Base-by-base conservation (phyloP, 2,329 filamentous ascomycete genomes). In the Trichoderma cornu-damae region DNA sequence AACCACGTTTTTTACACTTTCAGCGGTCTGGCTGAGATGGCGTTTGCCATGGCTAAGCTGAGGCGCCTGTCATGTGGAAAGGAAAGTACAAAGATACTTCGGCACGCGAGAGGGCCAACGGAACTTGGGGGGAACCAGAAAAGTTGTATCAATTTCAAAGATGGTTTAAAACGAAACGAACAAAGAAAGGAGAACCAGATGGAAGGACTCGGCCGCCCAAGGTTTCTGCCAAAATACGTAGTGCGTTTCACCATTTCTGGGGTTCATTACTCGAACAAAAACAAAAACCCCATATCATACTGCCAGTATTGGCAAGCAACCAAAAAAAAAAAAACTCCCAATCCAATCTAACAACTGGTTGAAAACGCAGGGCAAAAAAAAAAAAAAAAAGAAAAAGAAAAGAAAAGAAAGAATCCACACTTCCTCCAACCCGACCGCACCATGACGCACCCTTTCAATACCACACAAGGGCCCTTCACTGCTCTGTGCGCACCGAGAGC, bases 191-290 rank as follows among this genome's bases (percentile, higher is more conserved):
- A 30, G 35, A 24, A 28, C n/a, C n/a, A n/a, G n/a, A n/a, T n/a
- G n/a, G n/a, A n/a, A n/a, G n/a, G n/a, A n/a, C n/a, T 51, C 22
- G 35, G 22, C 37, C 22, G 50, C 18, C 30, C 28, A 30, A 44
- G 24, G 54, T 16, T 56, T 56, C 20, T 16, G 20, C 53, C 46
- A 26, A 43, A 35, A 37, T 50, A 28, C 42, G 46, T 57, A 35
- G 54, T 26, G 46, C 38, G 54, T 57, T 57, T 57, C 54, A 57
- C 44, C 35, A 49, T 43, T 18, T 38, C 22, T 12, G 34, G 22
- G 7, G 35, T 22, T 22, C 37, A 52, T 52, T 42, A 52, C 49
- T 52, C 49, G 49, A n/a, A 40, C 37, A n/a, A n/a, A 32, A 30
- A 18, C 43, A 46, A 34, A n/a, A n/a, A n/a, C n/a, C n/a, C n/a